Conservation (phyloP, 73 alveolate species). For the Tetrahymena thermophila region DNA sequence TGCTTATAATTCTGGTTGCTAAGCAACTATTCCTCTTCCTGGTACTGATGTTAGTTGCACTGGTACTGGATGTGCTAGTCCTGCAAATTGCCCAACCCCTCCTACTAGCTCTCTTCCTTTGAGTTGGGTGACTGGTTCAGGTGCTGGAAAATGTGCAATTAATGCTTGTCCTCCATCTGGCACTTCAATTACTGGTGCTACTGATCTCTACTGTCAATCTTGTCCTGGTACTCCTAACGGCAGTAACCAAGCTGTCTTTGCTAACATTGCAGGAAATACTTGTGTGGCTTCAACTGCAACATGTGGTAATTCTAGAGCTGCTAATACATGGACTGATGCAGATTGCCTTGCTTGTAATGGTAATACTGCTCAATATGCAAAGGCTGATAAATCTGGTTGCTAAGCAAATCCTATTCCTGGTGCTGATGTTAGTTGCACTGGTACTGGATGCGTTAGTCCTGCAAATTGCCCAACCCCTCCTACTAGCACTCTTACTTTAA, state of each 20-base stretch:
- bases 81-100: not conserved
- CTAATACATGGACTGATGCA: not conserved
- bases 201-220: too few relatives aligned
- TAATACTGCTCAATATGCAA: not conserved
- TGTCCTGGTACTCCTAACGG: too few relatives aligned
- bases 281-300: too few relatives aligned
- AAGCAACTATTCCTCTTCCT: not conserved
- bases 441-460: not conserved
- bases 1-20: not conserved
- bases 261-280: too few relatives aligned
- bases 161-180: not conserved
- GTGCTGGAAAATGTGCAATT: not conserved
- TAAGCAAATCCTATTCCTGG: not conserved
- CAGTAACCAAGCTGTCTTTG: not conserved
- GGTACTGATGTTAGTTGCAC: not conserved
- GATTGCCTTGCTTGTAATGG: too few relatives aligned
- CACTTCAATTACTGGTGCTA: not conserved
- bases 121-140: not conserved
- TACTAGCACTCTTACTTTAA: not conserved
- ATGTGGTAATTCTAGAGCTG: too few relatives aligned
- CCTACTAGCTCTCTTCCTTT: not conserved
- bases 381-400: not conserved
- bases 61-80: not conserved
- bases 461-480: not conserved
- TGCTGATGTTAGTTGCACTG: not conserved